Conservation (phyloP, 331 rosid genomes). For the Quercus tomentella region DNA sequence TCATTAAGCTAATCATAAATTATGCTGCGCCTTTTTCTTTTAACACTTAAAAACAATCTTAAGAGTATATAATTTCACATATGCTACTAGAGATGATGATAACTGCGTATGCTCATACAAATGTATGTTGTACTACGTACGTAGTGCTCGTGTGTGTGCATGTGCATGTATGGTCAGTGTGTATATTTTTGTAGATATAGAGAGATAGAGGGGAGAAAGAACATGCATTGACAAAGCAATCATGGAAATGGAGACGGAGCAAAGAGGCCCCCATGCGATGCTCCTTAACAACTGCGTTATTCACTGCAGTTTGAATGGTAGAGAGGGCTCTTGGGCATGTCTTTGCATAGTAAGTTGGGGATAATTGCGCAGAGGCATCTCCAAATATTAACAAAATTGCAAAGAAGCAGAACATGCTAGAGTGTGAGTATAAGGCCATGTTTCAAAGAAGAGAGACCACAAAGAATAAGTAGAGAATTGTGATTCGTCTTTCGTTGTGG, state of each 20-base stretch:
- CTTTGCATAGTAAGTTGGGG: constrained; percentile 38
- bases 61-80: too few species aligned
- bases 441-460: not conserved
- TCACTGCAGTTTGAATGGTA: constrained; percentile 40
- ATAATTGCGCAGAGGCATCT: constrained; percentile 32
- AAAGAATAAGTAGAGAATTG: not conserved
- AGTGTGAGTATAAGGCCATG: constrained; percentile 28
- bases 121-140: not conserved
- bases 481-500: not conserved
- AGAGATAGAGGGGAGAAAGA: not conserved
- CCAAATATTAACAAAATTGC: constrained; percentile 23
- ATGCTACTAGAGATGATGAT: too few species aligned
- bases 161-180: not conserved
- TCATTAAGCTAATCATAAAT: too few species aligned
- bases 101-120: not conserved
- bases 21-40: too few species aligned
- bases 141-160: not conserved
- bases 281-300: constrained; percentile 53
- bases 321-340: constrained; percentile 55
- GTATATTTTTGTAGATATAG: not conserved
- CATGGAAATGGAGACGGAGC: constrained; percentile 84
- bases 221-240: constrained; percentile 72
- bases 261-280: constrained; percentile 81
- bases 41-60: too few species aligned
- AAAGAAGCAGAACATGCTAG: constrained; percentile 14